A percentile compares a stretch with the other conserved stretches of the same genome.
Conservation (phyloP, 2,329 filamentous ascomycete species). For the Dothiorella sarmentorum region DNA sequence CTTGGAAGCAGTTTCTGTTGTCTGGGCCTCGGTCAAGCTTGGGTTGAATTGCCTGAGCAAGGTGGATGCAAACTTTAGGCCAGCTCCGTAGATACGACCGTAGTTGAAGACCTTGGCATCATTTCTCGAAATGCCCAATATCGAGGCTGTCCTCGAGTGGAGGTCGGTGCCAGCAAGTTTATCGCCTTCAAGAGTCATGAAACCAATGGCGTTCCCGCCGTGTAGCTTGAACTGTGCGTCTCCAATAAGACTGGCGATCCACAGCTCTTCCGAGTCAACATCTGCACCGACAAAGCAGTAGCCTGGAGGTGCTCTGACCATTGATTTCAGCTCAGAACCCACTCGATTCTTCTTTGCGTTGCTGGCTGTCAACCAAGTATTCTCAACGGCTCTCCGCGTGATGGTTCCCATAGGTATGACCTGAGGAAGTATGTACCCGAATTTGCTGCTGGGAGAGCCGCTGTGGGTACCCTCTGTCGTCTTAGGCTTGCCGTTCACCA, state of each 20-base stretch:
- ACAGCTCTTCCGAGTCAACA: slow-evolving; percentile 94
- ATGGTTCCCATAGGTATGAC: slow-evolving; percentile 98
- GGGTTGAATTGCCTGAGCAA: slow-evolving; percentile 93
- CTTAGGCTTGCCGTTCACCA: slow-evolving; percentile 24
- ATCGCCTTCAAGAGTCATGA: slow-evolving; percentile 97
- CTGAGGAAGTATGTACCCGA: slow-evolving; percentile 91
- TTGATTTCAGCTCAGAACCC: slow-evolving; percentile 93
- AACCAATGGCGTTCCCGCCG: slow-evolving; percentile 94
- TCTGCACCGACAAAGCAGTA: slow-evolving; percentile 95
- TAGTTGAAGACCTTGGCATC: slow-evolving; percentile 99
- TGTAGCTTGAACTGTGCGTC: slow-evolving; percentile 94
- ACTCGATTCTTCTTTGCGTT: slow-evolving; percentile 96
- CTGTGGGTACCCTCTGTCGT: slow-evolving; percentile 23
- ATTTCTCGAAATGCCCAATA: slow-evolving; percentile 89
- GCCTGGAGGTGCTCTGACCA: slow-evolving; percentile 87
- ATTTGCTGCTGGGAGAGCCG: slow-evolving; percentile 29
- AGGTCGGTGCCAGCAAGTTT: slow-evolving; percentile 92
- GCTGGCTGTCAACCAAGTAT: slow-evolving; percentile 96
- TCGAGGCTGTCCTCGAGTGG: slow-evolving; percentile 87
- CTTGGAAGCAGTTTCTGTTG: slow-evolving; percentile 68
- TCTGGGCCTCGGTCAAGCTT: slow-evolving; percentile 72
- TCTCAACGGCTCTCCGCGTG: slow-evolving; percentile 89
- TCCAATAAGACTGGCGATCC: slow-evolving; percentile 94
- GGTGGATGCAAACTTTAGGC: slow-evolving; percentile 86
- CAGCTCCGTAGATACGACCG: slow-evolving; percentile 96